phyloP scores from a whole-genome alignment of 1,284 basidiomycete genomes.

The Pseudozyma pruni region DNA sequence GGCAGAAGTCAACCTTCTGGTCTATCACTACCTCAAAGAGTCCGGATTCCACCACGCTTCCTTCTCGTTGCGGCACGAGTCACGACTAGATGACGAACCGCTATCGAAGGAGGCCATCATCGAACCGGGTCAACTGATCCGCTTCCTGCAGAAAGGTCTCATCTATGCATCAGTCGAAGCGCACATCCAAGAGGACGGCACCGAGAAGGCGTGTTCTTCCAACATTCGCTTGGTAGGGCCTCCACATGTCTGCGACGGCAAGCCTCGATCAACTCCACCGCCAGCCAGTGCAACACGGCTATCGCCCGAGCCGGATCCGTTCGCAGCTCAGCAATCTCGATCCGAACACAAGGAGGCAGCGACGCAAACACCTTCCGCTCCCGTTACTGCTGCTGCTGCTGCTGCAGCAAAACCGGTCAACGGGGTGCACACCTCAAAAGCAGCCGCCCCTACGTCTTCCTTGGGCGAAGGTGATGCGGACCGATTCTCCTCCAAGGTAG shows the following conservation, averaged over 20 bases:
- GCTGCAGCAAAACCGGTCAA: constrained; percentile 21
- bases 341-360: constrained; percentile 37
- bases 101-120: constrained; percentile 62
- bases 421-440: constrained; percentile 24
- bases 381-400: no score
- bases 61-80: constrained; percentile 64
- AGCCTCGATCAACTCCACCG: constrained; percentile 38
- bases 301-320: constrained; percentile 49
- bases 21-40: constrained; percentile 68
- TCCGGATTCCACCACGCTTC: constrained; percentile 62
- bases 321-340: constrained; percentile 23
- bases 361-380: constrained; percentile 31
- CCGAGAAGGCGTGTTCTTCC: constrained; percentile 60
- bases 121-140: constrained; percentile 62
- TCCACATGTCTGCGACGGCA: constrained; percentile 62
- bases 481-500: constrained; percentile 36
- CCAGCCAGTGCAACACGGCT: constrained; percentile 37
- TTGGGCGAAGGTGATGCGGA: constrained; percentile 19
- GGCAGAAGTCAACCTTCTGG: constrained; percentile 64
- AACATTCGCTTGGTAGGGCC: constrained; percentile 57
- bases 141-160: constrained; percentile 63
- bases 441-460: constrained; percentile 7
- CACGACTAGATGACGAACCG: constrained; percentile 63
- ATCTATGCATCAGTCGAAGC: constrained; percentile 64
- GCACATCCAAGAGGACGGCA: constrained; percentile 56